phyloP scores from a whole-genome alignment of 2,329 filamentous ascomycete genomes.

The Parastagonospora nodorum region DNA sequence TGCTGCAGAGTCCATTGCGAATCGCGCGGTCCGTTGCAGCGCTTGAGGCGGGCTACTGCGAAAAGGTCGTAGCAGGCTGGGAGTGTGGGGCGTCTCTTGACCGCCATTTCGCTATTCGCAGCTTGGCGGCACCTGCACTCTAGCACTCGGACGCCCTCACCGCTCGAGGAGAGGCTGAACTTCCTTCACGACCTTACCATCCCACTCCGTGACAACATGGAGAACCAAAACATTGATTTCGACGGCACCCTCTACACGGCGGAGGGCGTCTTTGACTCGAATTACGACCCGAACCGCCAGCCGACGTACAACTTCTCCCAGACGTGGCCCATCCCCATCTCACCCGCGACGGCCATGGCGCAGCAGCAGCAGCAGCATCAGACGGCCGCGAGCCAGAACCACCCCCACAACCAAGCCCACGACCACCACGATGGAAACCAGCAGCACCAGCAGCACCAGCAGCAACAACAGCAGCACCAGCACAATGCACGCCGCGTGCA shows the following conservation, averaged over 20 bases:
- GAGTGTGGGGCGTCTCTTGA: constrained; percentile 5
- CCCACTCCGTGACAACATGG: constrained; percentile 45
- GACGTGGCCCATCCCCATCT: constrained; percentile 47
- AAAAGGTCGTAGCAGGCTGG: constrained; percentile 7
- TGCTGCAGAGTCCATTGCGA: constrained; percentile 20
- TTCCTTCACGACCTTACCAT: constrained; percentile 25
- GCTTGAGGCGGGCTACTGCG: constrained; percentile 28
- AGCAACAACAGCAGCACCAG: constrained; percentile 27
- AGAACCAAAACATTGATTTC: constrained; percentile 48
- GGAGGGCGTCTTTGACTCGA: constrained; percentile 47
- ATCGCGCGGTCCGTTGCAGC: constrained; percentile 35
- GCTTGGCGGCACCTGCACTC: constrained; percentile 12
- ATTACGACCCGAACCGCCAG: constrained; percentile 44
- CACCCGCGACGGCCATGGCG: constrained; percentile 38
- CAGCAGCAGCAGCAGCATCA: constrained; percentile 23
- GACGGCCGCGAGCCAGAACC: background rate
- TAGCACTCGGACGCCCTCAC: constrained; percentile 15
- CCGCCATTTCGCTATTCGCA: constrained; percentile 10
- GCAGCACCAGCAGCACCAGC: constrained; percentile 25
- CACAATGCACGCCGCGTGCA: constrained; percentile 31
- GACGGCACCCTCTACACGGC: constrained; percentile 43
- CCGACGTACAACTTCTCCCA: constrained; percentile 33
- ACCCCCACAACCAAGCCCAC: constrained; percentile 1
- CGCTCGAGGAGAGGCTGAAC: constrained; percentile 42
- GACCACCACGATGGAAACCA: constrained; percentile 1